phyloP scores from a whole-genome alignment of 345 rosid species.

The Moricandia moricandioides region DNA sequence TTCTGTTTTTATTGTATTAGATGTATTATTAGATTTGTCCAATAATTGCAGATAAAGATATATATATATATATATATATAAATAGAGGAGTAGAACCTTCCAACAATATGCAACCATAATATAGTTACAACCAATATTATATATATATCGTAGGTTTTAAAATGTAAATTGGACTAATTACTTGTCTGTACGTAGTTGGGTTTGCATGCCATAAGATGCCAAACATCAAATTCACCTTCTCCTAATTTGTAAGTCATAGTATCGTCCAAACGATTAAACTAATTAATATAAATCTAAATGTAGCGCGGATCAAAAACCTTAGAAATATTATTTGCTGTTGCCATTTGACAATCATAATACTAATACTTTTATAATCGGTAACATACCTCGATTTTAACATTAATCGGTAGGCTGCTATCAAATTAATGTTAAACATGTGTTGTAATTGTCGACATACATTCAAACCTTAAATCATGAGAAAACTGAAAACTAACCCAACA shows the following conservation, averaged over 20 bases:
- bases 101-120: constrained; percentile 19
- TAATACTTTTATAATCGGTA: not conserved
- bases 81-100: not conserved
- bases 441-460: constrained; percentile 22
- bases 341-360: constrained; percentile 15
- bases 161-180: constrained; percentile 6
- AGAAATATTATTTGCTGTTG: too few species aligned
- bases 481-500: constrained; percentile 29
- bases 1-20: not conserved
- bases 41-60: not conserved
- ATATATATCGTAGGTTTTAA: not conserved
- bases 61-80: not conserved
- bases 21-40: not conserved
- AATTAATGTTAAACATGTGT: constrained; percentile 8
- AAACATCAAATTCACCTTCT: constrained; percentile 35
- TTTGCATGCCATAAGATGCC: constrained; percentile 44
- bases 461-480: constrained; percentile 39
- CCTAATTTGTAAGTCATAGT: constrained; percentile 24
- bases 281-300: too few species aligned
- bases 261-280: constrained; percentile 24
- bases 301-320: too few species aligned
- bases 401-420: constrained; percentile 17
- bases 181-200: constrained; percentile 32
- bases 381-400: not conserved
- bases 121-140: constrained; percentile 9